Evolutionary conservation across 176 grass and related monocot genomes (phyloP).

Genomic region (Elymus sibiricus): DNA sequence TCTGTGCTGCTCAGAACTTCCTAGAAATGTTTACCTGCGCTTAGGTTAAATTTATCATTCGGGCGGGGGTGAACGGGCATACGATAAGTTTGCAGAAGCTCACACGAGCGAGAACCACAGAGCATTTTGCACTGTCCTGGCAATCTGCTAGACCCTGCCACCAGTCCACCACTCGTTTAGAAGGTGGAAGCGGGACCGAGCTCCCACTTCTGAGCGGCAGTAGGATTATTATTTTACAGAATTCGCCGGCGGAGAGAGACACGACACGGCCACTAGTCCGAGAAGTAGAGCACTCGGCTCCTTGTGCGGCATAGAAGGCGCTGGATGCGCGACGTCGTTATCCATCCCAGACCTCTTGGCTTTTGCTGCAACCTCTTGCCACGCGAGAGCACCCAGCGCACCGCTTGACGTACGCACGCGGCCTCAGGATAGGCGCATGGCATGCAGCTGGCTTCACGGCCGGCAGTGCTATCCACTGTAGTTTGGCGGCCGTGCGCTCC

Average conservation of each 20-base stretch:
- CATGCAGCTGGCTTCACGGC: background rate
- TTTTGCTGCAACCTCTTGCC: background rate
- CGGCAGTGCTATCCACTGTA: background rate
- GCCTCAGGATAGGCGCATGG: background rate
- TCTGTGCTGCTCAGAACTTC: background rate
- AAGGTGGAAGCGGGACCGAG: background rate
- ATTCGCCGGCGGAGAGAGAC: background rate
- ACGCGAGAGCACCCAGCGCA: background rate
- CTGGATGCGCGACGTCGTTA: background rate
- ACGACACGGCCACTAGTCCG: background rate
- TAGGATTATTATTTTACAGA: background rate
- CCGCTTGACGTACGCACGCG: background rate
- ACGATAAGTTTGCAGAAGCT: background rate
- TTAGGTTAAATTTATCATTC: background rate
- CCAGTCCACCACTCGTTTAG: background rate
- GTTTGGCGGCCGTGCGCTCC: background rate
- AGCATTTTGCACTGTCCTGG: background rate
- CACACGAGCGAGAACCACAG: background rate
- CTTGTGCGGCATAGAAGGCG: background rate
- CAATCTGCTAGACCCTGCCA: background rate
- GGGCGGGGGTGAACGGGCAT: background rate
- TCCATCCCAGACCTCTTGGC: background rate
- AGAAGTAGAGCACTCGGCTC: background rate
- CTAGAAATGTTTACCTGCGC: background rate
- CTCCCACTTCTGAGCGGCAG: background rate